Base-by-base conservation (phyloP, 441 rosid genomes). In the Hura crepitans region DNA sequence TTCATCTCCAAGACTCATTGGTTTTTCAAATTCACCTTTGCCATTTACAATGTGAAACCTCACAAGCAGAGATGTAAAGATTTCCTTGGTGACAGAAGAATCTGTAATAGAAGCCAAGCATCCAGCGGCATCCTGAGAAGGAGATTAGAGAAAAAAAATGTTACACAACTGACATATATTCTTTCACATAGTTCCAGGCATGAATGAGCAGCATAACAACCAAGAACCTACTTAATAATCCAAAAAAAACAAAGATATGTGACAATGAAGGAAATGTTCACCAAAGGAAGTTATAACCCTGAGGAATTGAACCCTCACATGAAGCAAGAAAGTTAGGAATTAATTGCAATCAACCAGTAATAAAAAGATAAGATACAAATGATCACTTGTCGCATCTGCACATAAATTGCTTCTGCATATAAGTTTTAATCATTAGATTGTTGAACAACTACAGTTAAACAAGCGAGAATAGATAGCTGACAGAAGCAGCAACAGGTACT, bases 41-140 rank as follows among this genome's bases (percentile, higher is more conserved):
- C 71, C 79, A 77, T 85, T 77, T 30, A 77, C 75, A 69, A 86
- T 66, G 75, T 84, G 81, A 81, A 84, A 78, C 79, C 85, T 89
- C 83, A 82, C 75, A 66, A 87, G 84, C 79, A 81, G 73, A 57
- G 90, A 86, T 51, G 77, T 71, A 5, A 92, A 82, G 77, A 85
- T 85, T 47, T 74, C 83, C 83, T 86, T 85, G 70, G 84, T 84
- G 70, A 82, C 46, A 39, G 95, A 88, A 69, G 93, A 86, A 80
- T 89, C 91, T 14, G 85, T 70, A 27, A 93, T 81, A 63, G 92
- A 89, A 83, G 98, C 97, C 81, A 92, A 77, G 86, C 90, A 87
- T 75, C 87, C 85, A 70, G 89, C 78, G 67, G 96, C 91, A 82
- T 85, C 95, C 97, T 92, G 88, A 68, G 68, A 78, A 75, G 68